Base-by-base conservation (phyloP, 2,329 filamentous ascomycete species). In the Aspergillus brasiliensis region DNA sequence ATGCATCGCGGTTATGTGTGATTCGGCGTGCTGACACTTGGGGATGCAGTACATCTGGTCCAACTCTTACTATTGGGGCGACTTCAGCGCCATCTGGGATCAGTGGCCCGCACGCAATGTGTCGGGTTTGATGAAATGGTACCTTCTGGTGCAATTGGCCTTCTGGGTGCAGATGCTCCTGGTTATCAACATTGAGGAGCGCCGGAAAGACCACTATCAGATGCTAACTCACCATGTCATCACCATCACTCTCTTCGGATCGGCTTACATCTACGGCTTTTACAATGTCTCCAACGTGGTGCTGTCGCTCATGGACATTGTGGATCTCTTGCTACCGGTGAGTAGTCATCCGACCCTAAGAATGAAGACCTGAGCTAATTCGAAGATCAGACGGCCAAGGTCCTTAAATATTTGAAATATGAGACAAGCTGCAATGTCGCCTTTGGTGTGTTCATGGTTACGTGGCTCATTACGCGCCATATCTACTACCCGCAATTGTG, bases 141-240 rank as follows among this genome's bases (percentile, higher is more conserved):
- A 99, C 77, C 91, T 96, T 70, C 83, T 99, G 31, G 88, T 89
- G 13, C 93, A 98, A 75, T 90, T 93, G 78, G 88, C 90, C 23
- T 98, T 97, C 77, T 97, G 92, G 90, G 77, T 97, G 51, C 94
- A 98, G 79, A 93, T 97, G 78, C 90, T 98, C 65, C 82, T 97
- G 31, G 91, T 97, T 59, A 91, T 98, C 74, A 90, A 97, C 77
- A 92, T 98, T 61, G 95, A 99, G 78, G 91, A 96, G 78, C 87
- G 90, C 66, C 86, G 95, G 71, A 98, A 98, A 80, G 95, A 99
- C 70, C 90, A 97, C 77, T 90, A 87, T 81, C 94, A 98, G 77
- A 98, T 98, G 95, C 87, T 98, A 67, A 89, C 87, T 17, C 95
- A 98, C 76, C 95, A 99, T 79, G 86, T 97, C 73, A 88, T 98